A percentile compares a stretch with the other conserved stretches of the same genome.
Evolutionary conservation across 1,284 basidiomycete species (phyloP).

Genomic region (Heterobasidion annosum): DNA sequence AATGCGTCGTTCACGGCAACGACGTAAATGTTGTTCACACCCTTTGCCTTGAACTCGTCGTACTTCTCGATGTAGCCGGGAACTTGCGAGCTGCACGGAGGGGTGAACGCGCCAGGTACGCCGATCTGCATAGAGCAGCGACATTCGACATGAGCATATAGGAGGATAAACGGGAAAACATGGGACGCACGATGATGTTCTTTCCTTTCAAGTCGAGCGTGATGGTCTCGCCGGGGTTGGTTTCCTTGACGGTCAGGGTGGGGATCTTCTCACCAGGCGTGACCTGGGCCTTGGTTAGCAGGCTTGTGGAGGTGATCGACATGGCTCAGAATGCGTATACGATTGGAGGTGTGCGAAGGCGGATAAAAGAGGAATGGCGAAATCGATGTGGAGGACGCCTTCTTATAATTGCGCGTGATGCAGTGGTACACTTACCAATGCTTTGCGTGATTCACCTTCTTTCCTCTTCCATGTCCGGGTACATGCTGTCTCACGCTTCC

Average conservation of each 20-base stretch:
- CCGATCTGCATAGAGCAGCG: constrained; percentile 29
- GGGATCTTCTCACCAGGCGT: constrained; percentile 33
- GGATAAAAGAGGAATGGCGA: neutral
- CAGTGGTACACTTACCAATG: too few relatives aligned
- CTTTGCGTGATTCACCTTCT: too few relatives aligned
- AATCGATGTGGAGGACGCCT: neutral
- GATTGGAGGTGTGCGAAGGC: neutral
- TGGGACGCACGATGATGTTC: constrained; percentile 55
- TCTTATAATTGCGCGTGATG: too few relatives aligned
- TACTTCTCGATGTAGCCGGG: constrained; percentile 58
- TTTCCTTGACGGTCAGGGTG: constrained; percentile 47
- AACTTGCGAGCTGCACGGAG: constrained; percentile 41
- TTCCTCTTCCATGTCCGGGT: too few relatives aligned
- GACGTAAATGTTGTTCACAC: constrained; percentile 61
- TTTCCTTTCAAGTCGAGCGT: constrained; percentile 53
- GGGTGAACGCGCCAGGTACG: constrained; percentile 57
- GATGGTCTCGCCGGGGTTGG: constrained; percentile 36
- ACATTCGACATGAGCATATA: neutral
- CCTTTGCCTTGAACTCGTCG: constrained; percentile 58
- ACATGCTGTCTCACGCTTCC: too few relatives aligned
- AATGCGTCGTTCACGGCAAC: constrained; percentile 69
- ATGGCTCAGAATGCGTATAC: constrained; percentile 34
- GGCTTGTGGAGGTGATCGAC: constrained; percentile 40
- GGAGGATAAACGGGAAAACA: neutral
- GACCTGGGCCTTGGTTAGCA: constrained; percentile 40